phyloP scores from a whole-genome alignment of 163 green algal genomes.

The Scenedesmus sp. region DNA sequence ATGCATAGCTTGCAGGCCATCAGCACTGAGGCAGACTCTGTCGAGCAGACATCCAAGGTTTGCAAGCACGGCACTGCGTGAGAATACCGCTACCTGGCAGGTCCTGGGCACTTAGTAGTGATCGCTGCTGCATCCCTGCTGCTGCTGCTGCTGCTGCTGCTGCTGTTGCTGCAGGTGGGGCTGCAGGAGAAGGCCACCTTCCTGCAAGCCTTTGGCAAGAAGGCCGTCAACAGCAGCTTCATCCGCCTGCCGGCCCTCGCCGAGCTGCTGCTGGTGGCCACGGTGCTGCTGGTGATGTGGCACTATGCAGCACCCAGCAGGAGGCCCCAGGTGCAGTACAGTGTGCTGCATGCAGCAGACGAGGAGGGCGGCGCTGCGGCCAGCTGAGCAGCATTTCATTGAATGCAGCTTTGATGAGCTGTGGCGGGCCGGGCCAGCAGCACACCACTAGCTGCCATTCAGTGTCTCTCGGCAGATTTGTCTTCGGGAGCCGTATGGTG shows the following conservation, averaged over 20 bases:
- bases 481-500: too few species aligned
- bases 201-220: slow-evolving; percentile 52
- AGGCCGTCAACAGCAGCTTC: slow-evolving; percentile 21
- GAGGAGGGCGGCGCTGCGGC: background rate
- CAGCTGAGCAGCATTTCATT: background rate
- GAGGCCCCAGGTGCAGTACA: slow-evolving; percentile 9
- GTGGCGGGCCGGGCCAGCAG: too few species aligned
- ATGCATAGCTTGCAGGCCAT: too few species aligned
- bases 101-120: too few species aligned
- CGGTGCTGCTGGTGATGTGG: slow-evolving; percentile 39
- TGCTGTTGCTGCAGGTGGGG: slow-evolving; percentile 24
- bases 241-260: slow-evolving; percentile 20
- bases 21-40: too few species aligned
- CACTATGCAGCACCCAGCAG: slow-evolving; percentile 17
- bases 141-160: background rate
- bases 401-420: background rate
- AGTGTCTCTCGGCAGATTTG: too few species aligned
- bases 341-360: background rate
- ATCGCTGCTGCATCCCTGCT: background rate
- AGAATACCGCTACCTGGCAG: too few species aligned
- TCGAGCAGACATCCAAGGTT: too few species aligned
- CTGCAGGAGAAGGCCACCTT: slow-evolving; percentile 56
- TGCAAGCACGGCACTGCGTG: too few species aligned
- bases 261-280: slow-evolving; percentile 32
- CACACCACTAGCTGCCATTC: too few species aligned